Base-by-base conservation (phyloP, 495 filamentous ascomycete species). In the Neurospora sp. region DNA sequence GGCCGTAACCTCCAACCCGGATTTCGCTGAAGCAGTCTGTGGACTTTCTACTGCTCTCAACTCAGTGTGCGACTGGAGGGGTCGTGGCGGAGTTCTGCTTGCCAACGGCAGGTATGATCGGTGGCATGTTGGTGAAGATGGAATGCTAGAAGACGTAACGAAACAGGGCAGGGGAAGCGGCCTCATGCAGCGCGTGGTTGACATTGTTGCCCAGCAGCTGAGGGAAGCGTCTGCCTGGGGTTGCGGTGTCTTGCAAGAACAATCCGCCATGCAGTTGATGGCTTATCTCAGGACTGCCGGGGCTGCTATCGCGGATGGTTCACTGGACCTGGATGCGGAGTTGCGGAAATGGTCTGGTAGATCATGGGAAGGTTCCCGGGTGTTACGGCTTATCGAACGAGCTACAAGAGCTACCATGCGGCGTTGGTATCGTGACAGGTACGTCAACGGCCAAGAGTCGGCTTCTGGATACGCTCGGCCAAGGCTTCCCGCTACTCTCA, bases 1-100 rank as follows among this genome's bases (percentile, higher is more conserved):
- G 74, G 96, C 96, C 40, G 96, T 99, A 69, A 86, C 88, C 66
- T 89, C 93, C 40, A 99, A 95, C 76, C 96, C 96, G 0, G 92
- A 97, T 31, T 99, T 99, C 83, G 94, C 96, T 14, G 96, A 98
- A 83, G 96, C 96, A 4, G 94, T 98, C 1, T 99, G 96, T 80
- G 96, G 96, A 14, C 86, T 99, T 69, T 96, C 95, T 14, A 98
- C 97, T 76, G 96, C 96, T 35, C 87, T 98, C 38, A 98, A 97
- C 79, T 98, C 96, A 39, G 94, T 99, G 39, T 99, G 96, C 78
- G 94, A 93, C 78, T 99, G 96, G 96, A 88, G 86, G 75, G 95
- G 94, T 18, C 91, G 96, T 69, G 96, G 96, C 75, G 96, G 96
- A 11, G 89, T 97, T 72, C 83, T 91, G 18, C 87, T 91, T 40